These are phyloP conservation scores for Dendrocalamus sinicus DNA, from an alignment of 176 grass and related monocot species.

Conservation along the genomic window DNA sequence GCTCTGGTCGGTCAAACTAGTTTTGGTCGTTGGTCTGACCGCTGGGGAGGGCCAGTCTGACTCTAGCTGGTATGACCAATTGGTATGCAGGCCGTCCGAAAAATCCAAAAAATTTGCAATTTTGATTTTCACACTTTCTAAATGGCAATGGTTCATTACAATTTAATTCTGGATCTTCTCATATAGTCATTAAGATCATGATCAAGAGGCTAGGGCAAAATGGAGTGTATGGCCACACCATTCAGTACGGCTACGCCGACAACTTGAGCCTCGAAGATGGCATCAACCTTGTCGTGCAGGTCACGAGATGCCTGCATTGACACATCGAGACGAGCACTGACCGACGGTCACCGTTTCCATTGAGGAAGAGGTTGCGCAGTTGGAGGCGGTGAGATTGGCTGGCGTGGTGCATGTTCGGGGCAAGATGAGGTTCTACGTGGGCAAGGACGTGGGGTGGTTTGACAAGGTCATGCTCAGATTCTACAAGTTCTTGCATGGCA, in stretches of 20 bases:
- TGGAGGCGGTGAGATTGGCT: slow-evolving; percentile 52
- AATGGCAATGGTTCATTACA: too few relatives aligned
- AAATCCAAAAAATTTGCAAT: too few relatives aligned
- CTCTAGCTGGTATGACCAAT: too few relatives aligned
- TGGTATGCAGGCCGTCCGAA: too few relatives aligned
- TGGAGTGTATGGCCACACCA: slow-evolving; percentile 66
- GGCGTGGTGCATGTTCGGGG: slow-evolving; percentile 70
- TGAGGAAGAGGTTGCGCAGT: slow-evolving; percentile 40
- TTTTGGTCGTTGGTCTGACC: too few relatives aligned
- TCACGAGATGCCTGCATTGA: slow-evolving; percentile 37
- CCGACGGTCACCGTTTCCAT: not conserved
- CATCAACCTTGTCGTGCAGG: slow-evolving; percentile 55
- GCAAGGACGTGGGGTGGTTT: slow-evolving; percentile 55
- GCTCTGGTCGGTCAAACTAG: too few relatives aligned
- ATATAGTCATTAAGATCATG: slow-evolving; percentile 26
- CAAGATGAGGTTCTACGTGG: slow-evolving; percentile 76
- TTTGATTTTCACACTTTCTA: too few relatives aligned
- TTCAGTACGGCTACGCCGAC: slow-evolving; percentile 77
- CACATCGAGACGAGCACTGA: slow-evolving; percentile 39
- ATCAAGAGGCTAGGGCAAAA: slow-evolving; percentile 52
- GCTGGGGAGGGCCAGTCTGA: too few relatives aligned
- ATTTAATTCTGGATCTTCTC: too few relatives aligned
- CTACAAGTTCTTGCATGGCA: slow-evolving; percentile 81
- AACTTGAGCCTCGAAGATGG: slow-evolving; percentile 45
- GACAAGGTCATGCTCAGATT: slow-evolving; percentile 67